Evolutionary conservation across 2,329 filamentous ascomycete genomes (phyloP).

Genomic region (Aspergillus eucalypticola): DNA sequence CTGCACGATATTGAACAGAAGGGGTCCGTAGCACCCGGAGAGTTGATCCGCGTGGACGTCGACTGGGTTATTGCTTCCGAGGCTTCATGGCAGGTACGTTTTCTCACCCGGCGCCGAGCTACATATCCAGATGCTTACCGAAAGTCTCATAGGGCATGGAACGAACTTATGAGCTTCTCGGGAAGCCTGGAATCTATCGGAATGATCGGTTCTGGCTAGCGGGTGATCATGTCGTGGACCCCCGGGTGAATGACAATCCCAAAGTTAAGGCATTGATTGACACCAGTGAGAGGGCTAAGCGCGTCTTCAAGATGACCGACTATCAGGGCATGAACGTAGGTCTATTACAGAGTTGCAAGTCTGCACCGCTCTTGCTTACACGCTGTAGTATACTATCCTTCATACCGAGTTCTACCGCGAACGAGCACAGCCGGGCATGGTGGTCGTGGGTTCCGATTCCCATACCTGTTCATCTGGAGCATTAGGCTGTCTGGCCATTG

Average conservation of each 20-base stretch:
- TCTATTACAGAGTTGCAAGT: neutral
- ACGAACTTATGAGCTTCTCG: slow-evolving; percentile 42
- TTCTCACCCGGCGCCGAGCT: neutral
- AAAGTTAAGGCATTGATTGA: slow-evolving; percentile 41
- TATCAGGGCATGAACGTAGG: slow-evolving; percentile 42
- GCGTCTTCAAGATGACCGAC: slow-evolving; percentile 49
- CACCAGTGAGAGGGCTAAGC: slow-evolving; percentile 38
- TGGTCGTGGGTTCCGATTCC: slow-evolving; percentile 49
- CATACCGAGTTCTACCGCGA: slow-evolving; percentile 52
- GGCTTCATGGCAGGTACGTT: slow-evolving; percentile 39
- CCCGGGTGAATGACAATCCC: slow-evolving; percentile 41
- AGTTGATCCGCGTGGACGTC: slow-evolving; percentile 45
- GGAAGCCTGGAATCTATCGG: slow-evolving; percentile 48
- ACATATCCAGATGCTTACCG: neutral
- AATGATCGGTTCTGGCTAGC: slow-evolving; percentile 56
- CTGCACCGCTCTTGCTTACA: neutral
- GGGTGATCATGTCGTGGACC: slow-evolving; percentile 52
- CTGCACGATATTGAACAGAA: slow-evolving; percentile 32
- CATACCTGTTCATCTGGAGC: slow-evolving; percentile 51
- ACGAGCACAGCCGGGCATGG: slow-evolving; percentile 47
- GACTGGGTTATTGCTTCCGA: slow-evolving; percentile 53
- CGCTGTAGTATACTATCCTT: slow-evolving; percentile 42
- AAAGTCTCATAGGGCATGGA: slow-evolving; percentile 39
- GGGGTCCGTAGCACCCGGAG: slow-evolving; percentile 32
- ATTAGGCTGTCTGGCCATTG: slow-evolving; percentile 46